Evolutionary conservation across 2,329 filamentous ascomycete species (phyloP).

Genomic region (Exophiala calicioides): DNA sequence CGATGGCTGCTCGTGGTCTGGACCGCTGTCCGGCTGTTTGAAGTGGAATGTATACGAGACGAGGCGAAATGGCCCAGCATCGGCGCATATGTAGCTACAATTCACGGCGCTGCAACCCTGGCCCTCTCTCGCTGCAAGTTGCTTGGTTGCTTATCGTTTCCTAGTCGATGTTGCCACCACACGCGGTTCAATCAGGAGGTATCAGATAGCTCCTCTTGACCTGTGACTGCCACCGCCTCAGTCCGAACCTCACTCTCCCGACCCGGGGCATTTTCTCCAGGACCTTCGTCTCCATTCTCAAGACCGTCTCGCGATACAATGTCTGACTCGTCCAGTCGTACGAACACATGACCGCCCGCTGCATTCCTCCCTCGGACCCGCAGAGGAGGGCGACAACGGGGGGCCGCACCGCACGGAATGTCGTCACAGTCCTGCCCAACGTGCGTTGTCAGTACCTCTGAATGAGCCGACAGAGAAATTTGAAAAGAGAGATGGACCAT

Average conservation of each 20-base stretch:
- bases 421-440: conserved; percentile 38
- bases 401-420: conserved; percentile 43
- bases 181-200: conserved; percentile 3
- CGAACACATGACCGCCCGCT: conserved; percentile 48
- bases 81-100: too few species aligned
- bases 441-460: too few species aligned
- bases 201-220: conserved; percentile 6
- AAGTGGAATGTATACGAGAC: too few species aligned
- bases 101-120: too few species aligned
- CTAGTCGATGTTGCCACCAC: too few species aligned
- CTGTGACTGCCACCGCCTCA: conserved; percentile 7
- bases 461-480: too few species aligned
- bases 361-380: conserved; percentile 50
- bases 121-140: too few species aligned
- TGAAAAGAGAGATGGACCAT: conserved; percentile 19
- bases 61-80: too few species aligned
- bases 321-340: conserved; percentile 48
- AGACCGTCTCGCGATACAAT: conserved; percentile 47
- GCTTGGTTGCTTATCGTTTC: too few species aligned
- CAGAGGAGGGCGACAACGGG: conserved; percentile 47
- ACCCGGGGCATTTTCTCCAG: conserved; percentile 42
- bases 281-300: conserved; percentile 44
- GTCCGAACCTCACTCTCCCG: conserved; percentile 36
- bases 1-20: too few species aligned
- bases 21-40: too few species aligned